A percentile compares a stretch with the other conserved stretches of the same genome.
Evolutionary conservation across 495 filamentous ascomycete species (phyloP).

Genomic region (Pyrenula massariospora): DNA sequence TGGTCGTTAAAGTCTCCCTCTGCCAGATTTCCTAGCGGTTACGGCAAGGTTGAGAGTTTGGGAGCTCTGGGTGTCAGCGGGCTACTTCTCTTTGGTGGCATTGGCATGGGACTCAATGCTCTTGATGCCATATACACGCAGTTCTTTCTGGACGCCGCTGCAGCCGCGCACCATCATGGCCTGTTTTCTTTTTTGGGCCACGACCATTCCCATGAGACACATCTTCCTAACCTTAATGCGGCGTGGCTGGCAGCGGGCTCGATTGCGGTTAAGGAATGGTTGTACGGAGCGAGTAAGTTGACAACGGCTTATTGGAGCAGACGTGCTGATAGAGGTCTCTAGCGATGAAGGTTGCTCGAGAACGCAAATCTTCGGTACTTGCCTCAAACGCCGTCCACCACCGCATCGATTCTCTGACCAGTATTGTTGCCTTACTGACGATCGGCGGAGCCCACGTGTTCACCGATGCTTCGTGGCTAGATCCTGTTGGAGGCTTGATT

Average conservation of each 20-base stretch:
- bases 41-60: constrained; percentile 94
- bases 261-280: constrained; percentile 88
- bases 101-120: constrained; percentile 81
- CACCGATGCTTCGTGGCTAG: constrained; percentile 74
- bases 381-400: constrained; percentile 95
- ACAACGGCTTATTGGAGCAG: neutral
- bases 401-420: constrained; percentile 87
- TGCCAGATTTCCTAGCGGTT: constrained; percentile 73
- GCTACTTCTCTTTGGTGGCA: constrained; percentile 73
- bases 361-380: constrained; percentile 91
- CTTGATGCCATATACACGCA: constrained; percentile 64
- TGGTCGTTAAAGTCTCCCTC: constrained; percentile 80
- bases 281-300: constrained; percentile 85
- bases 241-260: constrained; percentile 92
- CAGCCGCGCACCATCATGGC: constrained; percentile 46
- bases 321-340: constrained; percentile 1
- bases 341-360: constrained; percentile 95
- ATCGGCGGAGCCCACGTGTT: constrained; percentile 86
- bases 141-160: constrained; percentile 62
- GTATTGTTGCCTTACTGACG: constrained; percentile 77
- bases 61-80: constrained; percentile 87
- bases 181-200: constrained; percentile 21
- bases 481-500: constrained; percentile 85
- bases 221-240: constrained; percentile 76
- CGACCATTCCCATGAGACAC: constrained; percentile 46